Evolutionary conservation across 2,329 filamentous ascomycete genomes (phyloP), one percentile per base, ranked within the genome.

Genomic region (Fusarium irregulare): DNA sequence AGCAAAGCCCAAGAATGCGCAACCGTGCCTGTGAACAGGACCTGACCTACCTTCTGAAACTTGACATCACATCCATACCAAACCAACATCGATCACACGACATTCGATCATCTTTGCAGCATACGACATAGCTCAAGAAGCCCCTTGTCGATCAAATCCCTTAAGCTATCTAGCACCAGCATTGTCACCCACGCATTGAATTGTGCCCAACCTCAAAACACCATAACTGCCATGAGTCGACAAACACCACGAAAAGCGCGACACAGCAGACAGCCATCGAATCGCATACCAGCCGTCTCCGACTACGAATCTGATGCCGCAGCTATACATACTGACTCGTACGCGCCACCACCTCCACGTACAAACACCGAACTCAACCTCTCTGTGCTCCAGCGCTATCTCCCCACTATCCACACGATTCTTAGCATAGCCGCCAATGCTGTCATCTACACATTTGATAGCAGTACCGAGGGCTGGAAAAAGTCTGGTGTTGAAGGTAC

Each of bases 361-460:
- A 91, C 91, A 68, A 96, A 94, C 79, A 92, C 91, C 58, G 91
- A 97, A 72, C 90, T 98, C 76, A 98, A 98, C 83, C 86, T 97
- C 71, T 86, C 89, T 50, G 95, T 98, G 41, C 86, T 98, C 37
- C 90, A 88, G 63, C 92, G 93, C 72, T 93, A 97, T 82, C 88
- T 93, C 62, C 92, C 93, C 32, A 86, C 88, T 61, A 89, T 98
- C 70, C 84, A 85, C 62, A 83, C 86, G 55, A 93, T 98, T 76
- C 85, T 93, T 69, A 91, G 92, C 68, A 91, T 96, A 72, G 93
- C 93, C 8, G 91, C 92, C 32, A 97, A 95, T 75, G 92, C 92
- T 27, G 93, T 96, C 37, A 87, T 98, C 71, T 98, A 98, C 84
- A 88, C 87, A 49, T 96, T 97, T 82, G 88, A 86, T 66, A 84